Evolutionary conservation across 805 yeast species (phyloP).

Genomic region (Sporopachydermia quercuum): DNA sequence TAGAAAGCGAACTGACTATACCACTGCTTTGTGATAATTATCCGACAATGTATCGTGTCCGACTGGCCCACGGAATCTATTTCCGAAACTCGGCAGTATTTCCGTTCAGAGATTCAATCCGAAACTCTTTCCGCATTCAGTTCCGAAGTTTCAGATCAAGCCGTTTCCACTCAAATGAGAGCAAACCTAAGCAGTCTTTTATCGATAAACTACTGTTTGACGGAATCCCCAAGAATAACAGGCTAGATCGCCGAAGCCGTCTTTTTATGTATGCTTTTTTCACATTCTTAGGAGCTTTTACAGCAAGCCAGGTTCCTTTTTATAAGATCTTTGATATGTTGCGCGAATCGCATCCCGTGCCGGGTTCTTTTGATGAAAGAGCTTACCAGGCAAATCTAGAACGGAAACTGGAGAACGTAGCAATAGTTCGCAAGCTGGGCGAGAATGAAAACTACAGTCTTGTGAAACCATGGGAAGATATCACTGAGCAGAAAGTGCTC

Average conservation of each 20-base stretch:
- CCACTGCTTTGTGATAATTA: no score
- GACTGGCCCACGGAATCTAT: no score
- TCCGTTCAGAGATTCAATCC: no score
- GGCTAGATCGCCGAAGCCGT: background rate
- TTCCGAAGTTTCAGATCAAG: no score
- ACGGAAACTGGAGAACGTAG: background rate
- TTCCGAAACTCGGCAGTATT: no score
- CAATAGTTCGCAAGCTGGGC: background rate
- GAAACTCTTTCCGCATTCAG: no score
- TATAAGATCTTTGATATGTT: background rate
- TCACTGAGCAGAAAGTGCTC: background rate
- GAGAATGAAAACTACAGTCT: background rate
- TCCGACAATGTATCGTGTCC: no score
- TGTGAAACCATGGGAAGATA: slow-evolving; percentile 1
- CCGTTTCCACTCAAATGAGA: no score
- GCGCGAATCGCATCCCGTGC: background rate
- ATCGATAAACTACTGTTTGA: background rate
- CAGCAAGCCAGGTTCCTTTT: background rate
- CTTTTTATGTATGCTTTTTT: background rate
- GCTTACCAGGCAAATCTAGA: background rate
- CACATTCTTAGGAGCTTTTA: background rate
- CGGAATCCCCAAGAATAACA: slow-evolving; percentile 1
- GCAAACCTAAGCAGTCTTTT: no score
- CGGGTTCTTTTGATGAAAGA: slow-evolving; percentile 1
- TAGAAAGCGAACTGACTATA: background rate